Evolutionary conservation across 2,329 filamentous ascomycete genomes (phyloP).

Genomic region (Fusarium luffae): DNA sequence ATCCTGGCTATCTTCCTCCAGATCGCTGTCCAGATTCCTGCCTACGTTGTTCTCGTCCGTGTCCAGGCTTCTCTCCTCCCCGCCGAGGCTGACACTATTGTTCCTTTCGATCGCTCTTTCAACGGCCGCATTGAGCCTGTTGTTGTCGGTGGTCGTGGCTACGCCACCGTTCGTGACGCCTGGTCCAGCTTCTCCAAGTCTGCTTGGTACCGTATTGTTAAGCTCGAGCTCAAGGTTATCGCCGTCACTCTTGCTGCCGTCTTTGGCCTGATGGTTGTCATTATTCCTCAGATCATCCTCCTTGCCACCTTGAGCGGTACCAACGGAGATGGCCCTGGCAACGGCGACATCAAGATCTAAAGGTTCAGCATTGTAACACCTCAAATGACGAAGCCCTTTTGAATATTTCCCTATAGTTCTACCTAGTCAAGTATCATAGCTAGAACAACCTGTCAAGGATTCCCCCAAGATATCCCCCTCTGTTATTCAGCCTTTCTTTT

Average conservation of each 20-base stretch:
- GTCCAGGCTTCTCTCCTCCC: constrained; percentile 89
- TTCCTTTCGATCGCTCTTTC: constrained; percentile 91
- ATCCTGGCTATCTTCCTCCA: constrained; percentile 62
- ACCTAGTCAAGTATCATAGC: neutral
- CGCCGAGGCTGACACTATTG: constrained; percentile 82
- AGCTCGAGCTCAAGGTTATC: constrained; percentile 79
- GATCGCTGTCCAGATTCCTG: constrained; percentile 77
- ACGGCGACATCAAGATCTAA: constrained; percentile 20
- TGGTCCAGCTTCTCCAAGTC: constrained; percentile 81
- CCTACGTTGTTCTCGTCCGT: constrained; percentile 79
- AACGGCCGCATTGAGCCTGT: constrained; percentile 79
- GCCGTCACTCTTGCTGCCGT: constrained; percentile 62
- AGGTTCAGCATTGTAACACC: neutral
- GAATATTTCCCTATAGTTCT: neutral
- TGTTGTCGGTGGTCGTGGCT: constrained; percentile 77
- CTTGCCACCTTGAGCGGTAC: constrained; percentile 42
- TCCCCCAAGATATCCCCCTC: neutral
- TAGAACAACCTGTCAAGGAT: constrained; percentile 8
- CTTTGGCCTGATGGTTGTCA: constrained; percentile 58
- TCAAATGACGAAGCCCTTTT: neutral
- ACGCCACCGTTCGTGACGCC: constrained; percentile 77
- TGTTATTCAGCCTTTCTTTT: neutral
- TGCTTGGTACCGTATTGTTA: constrained; percentile 77
- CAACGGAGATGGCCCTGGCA: constrained; percentile 2
- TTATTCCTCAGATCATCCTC: constrained; percentile 64